Base-by-base conservation (phyloP, 345 rosid species). In the Heritiera fomes region DNA sequence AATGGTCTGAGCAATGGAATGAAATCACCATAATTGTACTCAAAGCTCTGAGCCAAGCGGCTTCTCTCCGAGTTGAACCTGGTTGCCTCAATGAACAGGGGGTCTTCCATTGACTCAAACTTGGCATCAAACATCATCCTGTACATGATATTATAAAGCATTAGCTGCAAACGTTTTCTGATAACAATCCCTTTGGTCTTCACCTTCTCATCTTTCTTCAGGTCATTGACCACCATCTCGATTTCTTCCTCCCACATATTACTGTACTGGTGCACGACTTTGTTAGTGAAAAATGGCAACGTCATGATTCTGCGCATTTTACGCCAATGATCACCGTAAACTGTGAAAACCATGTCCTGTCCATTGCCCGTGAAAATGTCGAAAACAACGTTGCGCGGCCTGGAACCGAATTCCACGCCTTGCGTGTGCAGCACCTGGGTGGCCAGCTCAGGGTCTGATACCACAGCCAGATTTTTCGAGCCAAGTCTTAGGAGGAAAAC, bases 271-370 rank as follows among this genome's bases (percentile, higher is more conserved):
- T 86, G 80, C 78, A 89, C 92, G 5, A 90, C 94, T 64, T 87
- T 90, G 87, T 87, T 89, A 8, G 91, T 90, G 84, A 90, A 90
- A 71, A 90, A 90, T 0, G 91, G 94, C 12, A 90, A 82, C 0
- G 92, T 88, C 94, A 90, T 90, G 45, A 90, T 90, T 50, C 94
- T 77, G 10, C 91, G 81, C 94, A 90, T 90, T 61, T 87, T 89
- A 23, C 92, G 80, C 94, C 94, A 90, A 14, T 89, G 94, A 7
- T 89, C 91, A 0, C 92, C 91, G 46, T 90, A 90, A 46, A 87
- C 60, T 0, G 94, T 90, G 87, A 90, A 90, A 76, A 90, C 91
- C 94, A 90, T 90, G 82, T 90, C 92, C 46, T 90, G 91, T 10
- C 91, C 91, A 23, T 83, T 85, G 41, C 91, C 93, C 0, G 91